A percentile compares a stretch with the other conserved stretches of the same genome.
Evolutionary conservation across 495 filamentous ascomycete species (phyloP).

Genomic region (Annulohypoxylon moriforme): DNA sequence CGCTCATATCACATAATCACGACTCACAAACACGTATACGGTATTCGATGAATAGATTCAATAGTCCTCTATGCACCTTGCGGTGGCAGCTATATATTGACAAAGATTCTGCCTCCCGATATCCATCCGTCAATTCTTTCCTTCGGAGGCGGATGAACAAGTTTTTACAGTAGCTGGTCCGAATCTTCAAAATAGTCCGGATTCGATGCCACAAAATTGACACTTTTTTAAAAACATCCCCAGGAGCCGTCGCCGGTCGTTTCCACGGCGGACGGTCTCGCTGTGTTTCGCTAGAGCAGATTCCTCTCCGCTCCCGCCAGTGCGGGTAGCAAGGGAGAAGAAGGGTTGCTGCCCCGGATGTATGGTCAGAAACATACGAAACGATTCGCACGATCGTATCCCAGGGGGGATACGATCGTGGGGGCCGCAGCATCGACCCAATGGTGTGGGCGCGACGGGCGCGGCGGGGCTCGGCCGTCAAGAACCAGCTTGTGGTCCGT

Average conservation of each 20-base stretch:
- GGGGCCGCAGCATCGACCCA: conserved; percentile 54
- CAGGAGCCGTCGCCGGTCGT: conserved; percentile 36
- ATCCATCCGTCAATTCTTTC: conserved; percentile 26
- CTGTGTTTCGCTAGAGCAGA: conserved; percentile 42
- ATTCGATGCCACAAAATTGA: conserved; percentile 35
- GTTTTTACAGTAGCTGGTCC: conserved; percentile 42
- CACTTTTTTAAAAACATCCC: conserved; percentile 44
- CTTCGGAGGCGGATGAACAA: conserved; percentile 20
- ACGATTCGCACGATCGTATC: conserved; percentile 45
- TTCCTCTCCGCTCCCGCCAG: conserved; percentile 16
- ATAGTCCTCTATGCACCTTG: conserved; percentile 53
- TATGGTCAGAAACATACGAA: conserved; percentile 48
- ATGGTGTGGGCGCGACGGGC: conserved; percentile 46
- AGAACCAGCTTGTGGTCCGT: conserved; percentile 45
- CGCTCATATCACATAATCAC: conserved; percentile 23
- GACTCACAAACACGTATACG: background rate
- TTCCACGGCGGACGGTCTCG: conserved; percentile 34
- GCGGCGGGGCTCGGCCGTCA: conserved; percentile 28
- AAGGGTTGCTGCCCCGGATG: conserved; percentile 26
- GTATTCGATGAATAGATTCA: conserved; percentile 55
- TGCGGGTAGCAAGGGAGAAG: conserved; percentile 21
- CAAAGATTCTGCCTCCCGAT: conserved; percentile 28
- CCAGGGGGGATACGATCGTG: conserved; percentile 30
- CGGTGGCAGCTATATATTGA: conserved; percentile 42
- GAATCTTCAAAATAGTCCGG: conserved; percentile 23